Conservation (phyloP, 805 yeast genomes). For the Myxozyma vanderwaltii region DNA sequence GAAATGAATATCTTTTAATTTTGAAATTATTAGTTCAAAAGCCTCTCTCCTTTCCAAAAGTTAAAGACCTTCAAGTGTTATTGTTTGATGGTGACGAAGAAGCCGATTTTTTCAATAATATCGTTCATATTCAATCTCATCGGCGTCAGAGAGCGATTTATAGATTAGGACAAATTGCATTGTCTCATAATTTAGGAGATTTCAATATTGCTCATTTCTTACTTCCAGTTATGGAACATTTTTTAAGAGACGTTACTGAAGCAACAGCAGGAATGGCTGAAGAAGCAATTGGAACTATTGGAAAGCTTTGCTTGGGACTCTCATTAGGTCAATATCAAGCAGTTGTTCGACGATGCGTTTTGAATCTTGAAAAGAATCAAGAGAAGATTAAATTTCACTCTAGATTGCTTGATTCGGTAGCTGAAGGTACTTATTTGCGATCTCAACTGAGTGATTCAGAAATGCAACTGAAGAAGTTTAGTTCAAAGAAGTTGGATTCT, state of each 20-base stretch:
- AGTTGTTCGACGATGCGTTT: constrained; percentile 65
- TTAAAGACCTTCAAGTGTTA: constrained; percentile 67
- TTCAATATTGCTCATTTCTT: constrained; percentile 74
- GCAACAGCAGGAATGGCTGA: constrained; percentile 45
- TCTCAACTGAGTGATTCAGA: constrained; percentile 24
- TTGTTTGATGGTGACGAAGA: constrained; percentile 73
- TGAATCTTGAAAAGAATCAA: constrained; percentile 49
- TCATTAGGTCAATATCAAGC: constrained; percentile 83
- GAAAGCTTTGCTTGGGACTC: constrained; percentile 57
- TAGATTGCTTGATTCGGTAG: constrained; percentile 56
- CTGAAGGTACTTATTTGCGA: constrained; percentile 47
- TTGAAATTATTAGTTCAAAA: constrained; percentile 62
- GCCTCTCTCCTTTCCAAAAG: constrained; percentile 49
- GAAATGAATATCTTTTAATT: constrained; percentile 69
- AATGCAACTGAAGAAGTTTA: constrained; percentile 11
- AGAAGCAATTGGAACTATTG: constrained; percentile 60
- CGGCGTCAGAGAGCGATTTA: constrained; percentile 83
- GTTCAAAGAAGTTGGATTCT: constrained; percentile 44
- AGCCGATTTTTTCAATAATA: constrained; percentile 74
- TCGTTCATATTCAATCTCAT: constrained; percentile 80
- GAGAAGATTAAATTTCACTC: constrained; percentile 24
- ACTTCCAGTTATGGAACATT: constrained; percentile 82
- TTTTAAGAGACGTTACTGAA: constrained; percentile 48
- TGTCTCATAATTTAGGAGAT: constrained; percentile 48
- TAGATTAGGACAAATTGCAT: constrained; percentile 56